These are phyloP conservation scores for Phallus indusiatus DNA, from an alignment of 768 basidiomycete genomes.

Conservation along the genomic window DNA sequence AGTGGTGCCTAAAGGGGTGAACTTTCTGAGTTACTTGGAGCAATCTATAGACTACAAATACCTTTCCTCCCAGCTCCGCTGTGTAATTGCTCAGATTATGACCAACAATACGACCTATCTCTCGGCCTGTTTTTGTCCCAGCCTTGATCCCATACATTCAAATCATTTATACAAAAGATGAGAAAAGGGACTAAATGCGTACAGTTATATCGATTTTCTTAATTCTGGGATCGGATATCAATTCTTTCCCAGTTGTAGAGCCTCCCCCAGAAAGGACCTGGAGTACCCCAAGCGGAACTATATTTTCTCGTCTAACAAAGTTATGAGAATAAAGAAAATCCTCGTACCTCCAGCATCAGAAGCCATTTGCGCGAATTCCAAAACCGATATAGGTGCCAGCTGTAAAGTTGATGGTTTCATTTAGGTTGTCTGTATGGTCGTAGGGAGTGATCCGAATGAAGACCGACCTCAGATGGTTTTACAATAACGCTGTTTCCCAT, in stretches of 20 bases:
- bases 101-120: conserved; percentile 64
- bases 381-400: conserved; percentile 71
- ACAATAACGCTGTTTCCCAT: conserved; percentile 79
- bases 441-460: conserved; percentile 2
- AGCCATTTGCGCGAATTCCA: conserved; percentile 65
- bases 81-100: conserved; percentile 66
- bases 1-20: conserved; percentile 54
- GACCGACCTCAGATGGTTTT: conserved; percentile 65
- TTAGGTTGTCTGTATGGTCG: background rate
- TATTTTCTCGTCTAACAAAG: background rate
- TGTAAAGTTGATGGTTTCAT: conserved; percentile 16
- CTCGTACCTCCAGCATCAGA: conserved; percentile 54
- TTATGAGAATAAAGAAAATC: background rate
- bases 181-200: conserved; percentile 14
- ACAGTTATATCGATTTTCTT: conserved; percentile 83
- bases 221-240: conserved; percentile 56
- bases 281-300: conserved; percentile 72
- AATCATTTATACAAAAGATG: background rate
- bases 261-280: conserved; percentile 71
- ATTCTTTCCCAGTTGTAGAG: conserved; percentile 47
- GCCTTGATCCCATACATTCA: conserved; percentile 34
- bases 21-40: background rate
- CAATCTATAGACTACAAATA: conserved; percentile 15
- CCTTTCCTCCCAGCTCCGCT: conserved; percentile 84
- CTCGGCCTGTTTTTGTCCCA: conserved; percentile 69